These are phyloP conservation scores for Diaporthe velutina DNA, from an alignment of 2,329 filamentous ascomycete species.

Conservation along the genomic window DNA sequence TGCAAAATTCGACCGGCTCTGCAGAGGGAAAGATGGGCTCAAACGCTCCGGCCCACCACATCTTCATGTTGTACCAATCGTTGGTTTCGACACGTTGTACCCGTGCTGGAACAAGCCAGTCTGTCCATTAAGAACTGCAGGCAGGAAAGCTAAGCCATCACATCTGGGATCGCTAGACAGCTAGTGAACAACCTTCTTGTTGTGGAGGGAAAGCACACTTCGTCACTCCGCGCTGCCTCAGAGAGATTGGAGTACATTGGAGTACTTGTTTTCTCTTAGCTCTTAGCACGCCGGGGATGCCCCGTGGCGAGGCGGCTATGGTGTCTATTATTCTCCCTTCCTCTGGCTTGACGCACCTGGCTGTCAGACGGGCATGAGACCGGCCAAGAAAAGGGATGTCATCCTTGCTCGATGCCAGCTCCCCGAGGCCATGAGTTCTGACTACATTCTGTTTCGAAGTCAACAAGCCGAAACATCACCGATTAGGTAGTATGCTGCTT, in stretches of 20 bases:
- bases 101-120: background rate
- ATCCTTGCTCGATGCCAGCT: background rate
- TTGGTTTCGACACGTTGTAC: background rate
- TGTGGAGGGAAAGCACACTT: background rate
- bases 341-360: background rate
- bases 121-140: background rate
- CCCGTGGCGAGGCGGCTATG: background rate
- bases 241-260: background rate
- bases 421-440: background rate
- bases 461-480: background rate
- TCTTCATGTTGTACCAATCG: background rate
- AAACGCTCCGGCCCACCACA: background rate
- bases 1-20: background rate
- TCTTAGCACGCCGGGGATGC: background rate
- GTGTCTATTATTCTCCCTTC: background rate
- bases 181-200: background rate
- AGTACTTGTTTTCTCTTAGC: background rate
- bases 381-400: background rate
- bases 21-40: background rate
- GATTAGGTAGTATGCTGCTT: background rate
- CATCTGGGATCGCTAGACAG: background rate
- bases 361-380: too few species aligned
- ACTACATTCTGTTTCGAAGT: background rate
- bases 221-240: background rate
- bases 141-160: too few species aligned